Percentiles rank a stretch among this genome's conserved stretches.
Evolutionary conservation across 2,329 filamentous ascomycete species (phyloP).

Genomic region (Xylariaceae sp.): DNA sequence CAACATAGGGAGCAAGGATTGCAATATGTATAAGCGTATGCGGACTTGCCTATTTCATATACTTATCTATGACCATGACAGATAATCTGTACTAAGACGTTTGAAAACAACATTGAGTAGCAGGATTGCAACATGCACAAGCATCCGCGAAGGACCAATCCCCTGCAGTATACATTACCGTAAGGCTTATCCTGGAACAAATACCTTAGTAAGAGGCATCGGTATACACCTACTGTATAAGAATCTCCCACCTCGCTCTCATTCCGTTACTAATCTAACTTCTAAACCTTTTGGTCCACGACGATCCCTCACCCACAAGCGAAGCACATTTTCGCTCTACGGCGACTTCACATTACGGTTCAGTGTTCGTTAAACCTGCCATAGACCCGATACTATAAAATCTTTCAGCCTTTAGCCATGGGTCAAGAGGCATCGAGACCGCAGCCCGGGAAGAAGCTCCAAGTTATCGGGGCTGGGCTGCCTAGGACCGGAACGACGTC

Average conservation of each 20-base stretch:
- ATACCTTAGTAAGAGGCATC: no score
- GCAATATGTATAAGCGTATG: conserved; percentile 10
- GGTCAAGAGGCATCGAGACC: conserved; percentile 35
- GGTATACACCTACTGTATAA: no score
- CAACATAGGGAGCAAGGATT: conserved; percentile 20
- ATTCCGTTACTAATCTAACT: neutral
- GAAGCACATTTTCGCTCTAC: neutral
- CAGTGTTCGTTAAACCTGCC: neutral
- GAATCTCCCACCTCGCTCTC: conserved; percentile 1
- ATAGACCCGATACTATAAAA: neutral
- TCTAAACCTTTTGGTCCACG: neutral
- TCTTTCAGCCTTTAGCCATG: conserved; percentile 19
- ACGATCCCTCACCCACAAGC: neutral
- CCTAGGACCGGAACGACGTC: conserved; percentile 36
- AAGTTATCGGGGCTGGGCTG: conserved; percentile 36
- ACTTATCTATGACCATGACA: conserved; percentile 10
- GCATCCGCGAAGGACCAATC: no score
- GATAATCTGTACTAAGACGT: no score
- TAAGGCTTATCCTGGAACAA: no score
- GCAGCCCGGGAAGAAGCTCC: conserved; percentile 29
- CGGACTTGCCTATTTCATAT: conserved; percentile 17
- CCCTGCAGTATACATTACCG: no score
- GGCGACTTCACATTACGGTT: neutral
- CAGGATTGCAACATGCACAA: no score
- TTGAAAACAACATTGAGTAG: no score